Percentiles rank a stretch among this genome's conserved stretches.
These are phyloP conservation scores for Chaetomidium leptoderma DNA, from an alignment of 495 filamentous ascomycete genomes.

Conservation along the genomic window DNA sequence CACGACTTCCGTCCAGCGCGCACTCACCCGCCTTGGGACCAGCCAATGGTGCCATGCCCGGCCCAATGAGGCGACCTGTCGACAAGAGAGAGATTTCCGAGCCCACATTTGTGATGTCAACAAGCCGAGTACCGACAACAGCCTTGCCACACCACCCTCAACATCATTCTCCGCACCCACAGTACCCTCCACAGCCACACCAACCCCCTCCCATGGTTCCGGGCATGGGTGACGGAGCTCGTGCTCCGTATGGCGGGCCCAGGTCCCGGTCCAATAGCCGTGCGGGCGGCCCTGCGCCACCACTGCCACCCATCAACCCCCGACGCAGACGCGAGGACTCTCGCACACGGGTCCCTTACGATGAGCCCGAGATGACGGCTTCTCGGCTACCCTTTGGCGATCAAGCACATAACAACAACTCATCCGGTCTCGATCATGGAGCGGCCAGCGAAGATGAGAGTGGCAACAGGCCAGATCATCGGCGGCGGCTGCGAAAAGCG, in stretches of 20 bases:
- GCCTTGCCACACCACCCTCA: conserved; percentile 46
- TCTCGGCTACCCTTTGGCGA: conserved; percentile 24
- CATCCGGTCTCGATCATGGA: conserved; percentile 19
- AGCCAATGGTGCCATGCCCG: conserved; percentile 20
- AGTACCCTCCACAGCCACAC: conserved; percentile 1
- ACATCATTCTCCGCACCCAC: neutral
- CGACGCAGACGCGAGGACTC: conserved; percentile 57
- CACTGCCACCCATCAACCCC: conserved; percentile 68
- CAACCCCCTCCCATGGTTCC: conserved; percentile 7
- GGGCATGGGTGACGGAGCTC: conserved; percentile 18
- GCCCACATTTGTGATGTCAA: conserved; percentile 72
- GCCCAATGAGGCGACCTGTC: conserved; percentile 57
- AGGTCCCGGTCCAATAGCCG: conserved; percentile 41
- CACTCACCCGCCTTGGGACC: conserved; percentile 41
- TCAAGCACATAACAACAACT: conserved; percentile 22
- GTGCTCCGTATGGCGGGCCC: conserved; percentile 30
- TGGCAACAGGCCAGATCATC: conserved; percentile 29
- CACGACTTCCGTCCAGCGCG: conserved; percentile 39
- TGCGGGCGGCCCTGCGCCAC: conserved; percentile 42
- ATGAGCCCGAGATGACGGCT: conserved; percentile 37
- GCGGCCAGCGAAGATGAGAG: conserved; percentile 51
- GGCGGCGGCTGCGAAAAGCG: conserved; percentile 52
- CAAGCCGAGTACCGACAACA: conserved; percentile 66
- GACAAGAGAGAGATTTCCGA: conserved; percentile 79
- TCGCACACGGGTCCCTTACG: conserved; percentile 50